Evolutionary conservation across 2,329 filamentous ascomycete species (phyloP).

Genomic region (Phialophora verrucosa): DNA sequence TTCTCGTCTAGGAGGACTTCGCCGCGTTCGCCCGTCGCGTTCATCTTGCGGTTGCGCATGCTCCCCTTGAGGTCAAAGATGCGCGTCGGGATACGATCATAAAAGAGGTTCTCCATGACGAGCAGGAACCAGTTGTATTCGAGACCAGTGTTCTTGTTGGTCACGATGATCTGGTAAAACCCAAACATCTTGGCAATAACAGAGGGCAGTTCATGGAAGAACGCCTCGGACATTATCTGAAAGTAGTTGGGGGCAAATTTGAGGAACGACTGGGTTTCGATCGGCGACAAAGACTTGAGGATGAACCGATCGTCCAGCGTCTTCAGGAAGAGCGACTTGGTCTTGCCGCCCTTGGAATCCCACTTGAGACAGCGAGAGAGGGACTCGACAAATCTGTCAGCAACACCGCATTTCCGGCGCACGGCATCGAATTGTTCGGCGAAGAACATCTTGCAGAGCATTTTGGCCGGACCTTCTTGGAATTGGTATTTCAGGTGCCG

Average conservation of each 20-base stretch:
- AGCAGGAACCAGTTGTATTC: conserved; percentile 95
- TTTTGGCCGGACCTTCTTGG: conserved; percentile 87
- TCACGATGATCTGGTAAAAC: conserved; percentile 96
- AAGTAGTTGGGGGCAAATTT: conserved; percentile 97
- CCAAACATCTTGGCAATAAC: conserved; percentile 99
- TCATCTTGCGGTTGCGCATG: conserved; percentile 97
- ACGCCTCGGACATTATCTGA: conserved; percentile 91
- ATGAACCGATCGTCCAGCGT: conserved; percentile 94
- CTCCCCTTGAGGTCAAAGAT: conserved; percentile 97
- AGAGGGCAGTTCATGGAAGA: conserved; percentile 93
- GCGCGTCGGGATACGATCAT: conserved; percentile 85
- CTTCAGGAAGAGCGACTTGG: conserved; percentile 95
- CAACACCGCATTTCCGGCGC: conserved; percentile 87
- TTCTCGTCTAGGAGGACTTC: conserved; percentile 98
- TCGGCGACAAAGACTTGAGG: conserved; percentile 84
- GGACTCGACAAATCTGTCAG: conserved; percentile 92
- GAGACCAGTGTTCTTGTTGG: conserved; percentile 86
- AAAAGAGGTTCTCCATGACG: conserved; percentile 97
- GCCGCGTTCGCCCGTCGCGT: conserved; percentile 92
- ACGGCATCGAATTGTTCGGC: conserved; percentile 97
- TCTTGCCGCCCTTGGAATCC: conserved; percentile 98
- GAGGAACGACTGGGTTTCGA: conserved; percentile 92
- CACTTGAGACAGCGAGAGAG: conserved; percentile 94
- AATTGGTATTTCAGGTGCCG: conserved; percentile 97
- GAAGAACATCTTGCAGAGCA: conserved; percentile 98